phyloP scores from a whole-genome alignment of 1,139 yeast genomes.

The Geotrichum reessii region DNA sequence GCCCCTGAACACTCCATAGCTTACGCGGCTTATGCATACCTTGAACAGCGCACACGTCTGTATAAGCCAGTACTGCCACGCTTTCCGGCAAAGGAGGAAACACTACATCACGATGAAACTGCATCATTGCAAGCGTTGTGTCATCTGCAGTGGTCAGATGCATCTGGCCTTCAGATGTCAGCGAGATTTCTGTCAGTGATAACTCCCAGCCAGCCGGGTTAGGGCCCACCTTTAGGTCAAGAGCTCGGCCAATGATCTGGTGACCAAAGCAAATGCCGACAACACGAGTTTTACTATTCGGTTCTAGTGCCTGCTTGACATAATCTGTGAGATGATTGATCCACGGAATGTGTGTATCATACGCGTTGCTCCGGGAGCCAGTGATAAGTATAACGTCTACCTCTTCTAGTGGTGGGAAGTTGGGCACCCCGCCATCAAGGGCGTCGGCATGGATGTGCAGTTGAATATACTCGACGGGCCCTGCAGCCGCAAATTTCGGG shows the following conservation, averaged over 20 bases:
- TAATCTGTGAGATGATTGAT: slow-evolving; percentile 46
- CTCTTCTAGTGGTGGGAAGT: slow-evolving; percentile 15
- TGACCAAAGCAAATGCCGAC: slow-evolving; percentile 76
- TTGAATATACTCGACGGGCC: neutral
- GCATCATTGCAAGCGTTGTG: slow-evolving; percentile 39
- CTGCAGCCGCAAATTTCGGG: neutral
- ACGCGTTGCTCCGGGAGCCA: slow-evolving; percentile 61
- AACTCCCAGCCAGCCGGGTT: slow-evolving; percentile 69
- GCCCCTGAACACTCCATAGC: slow-evolving; percentile 75
- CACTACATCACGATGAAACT: slow-evolving; percentile 70
- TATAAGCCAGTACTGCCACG: slow-evolving; percentile 40
- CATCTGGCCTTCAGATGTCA: slow-evolving; percentile 39
- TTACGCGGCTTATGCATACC: slow-evolving; percentile 47
- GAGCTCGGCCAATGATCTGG: slow-evolving; percentile 62
- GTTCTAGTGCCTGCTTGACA: slow-evolving; percentile 24
- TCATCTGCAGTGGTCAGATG: slow-evolving; percentile 33
- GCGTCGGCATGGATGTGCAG: neutral
- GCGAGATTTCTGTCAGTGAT: slow-evolving; percentile 50
- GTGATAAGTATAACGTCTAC: slow-evolving; percentile 51
- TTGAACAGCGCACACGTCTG: slow-evolving; percentile 57
- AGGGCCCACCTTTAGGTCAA: slow-evolving; percentile 56
- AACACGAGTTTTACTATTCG: slow-evolving; percentile 29
- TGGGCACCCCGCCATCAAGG: neutral
- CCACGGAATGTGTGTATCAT: slow-evolving; percentile 47
- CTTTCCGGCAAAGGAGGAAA: slow-evolving; percentile 41